Base-by-base conservation (phyloP, 176 grass and related monocot genomes). In the Guadua angustifolia region DNA sequence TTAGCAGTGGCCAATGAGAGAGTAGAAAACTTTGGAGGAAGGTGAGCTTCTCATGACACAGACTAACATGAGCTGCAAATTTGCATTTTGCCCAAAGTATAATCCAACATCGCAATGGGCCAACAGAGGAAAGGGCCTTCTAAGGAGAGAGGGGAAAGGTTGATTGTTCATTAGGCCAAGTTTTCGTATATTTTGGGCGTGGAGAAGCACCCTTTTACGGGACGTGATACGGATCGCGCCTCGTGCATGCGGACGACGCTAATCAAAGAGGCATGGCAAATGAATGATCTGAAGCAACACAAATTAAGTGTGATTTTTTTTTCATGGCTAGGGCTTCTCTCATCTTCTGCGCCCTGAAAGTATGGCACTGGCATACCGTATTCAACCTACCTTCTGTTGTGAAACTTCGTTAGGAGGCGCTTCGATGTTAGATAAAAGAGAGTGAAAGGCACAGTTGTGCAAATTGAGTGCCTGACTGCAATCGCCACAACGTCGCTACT, bases 231-330 rank as follows among this genome's bases (percentile, higher is more conserved):
- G 3, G n/a, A n/a, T n/a, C n/a, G n/a, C n/a, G n/a, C n/a, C n/a
- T n/a, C n/a, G n/a, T n/a, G n/a, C n/a, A n/a, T n/a, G n/a, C n/a
- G n/a, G 56, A 9, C 51, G 51, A 21, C 52, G 6, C 2, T 8
- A 21, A 21, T 21, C 6, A 56, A 9, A 56, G 7, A 55, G 45
- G 45, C 45, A 47, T 47, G 43, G 32, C 24, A 63, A 39, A 42
- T 63, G 66, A 69, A 11, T 3, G 22, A 40, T 11, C 1, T 1
- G 9, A 10, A 21, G 65, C 12, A 29, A 62, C 7, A 18, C 40
- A 65, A 42, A 45, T 25, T 43, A 58, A 75, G 45, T 42, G 46
- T 16, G 13, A 36, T 6, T 85, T 69, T 85, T 69, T 25, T 5
- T 29, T 29, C 25, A 36, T 85, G 3, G 39, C 24, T 22, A 77